Evolutionary conservation across 176 grass and related monocot species (phyloP), one percentile per base, ranked within the genome.

Genomic region (Aegilops tauschii): DNA sequence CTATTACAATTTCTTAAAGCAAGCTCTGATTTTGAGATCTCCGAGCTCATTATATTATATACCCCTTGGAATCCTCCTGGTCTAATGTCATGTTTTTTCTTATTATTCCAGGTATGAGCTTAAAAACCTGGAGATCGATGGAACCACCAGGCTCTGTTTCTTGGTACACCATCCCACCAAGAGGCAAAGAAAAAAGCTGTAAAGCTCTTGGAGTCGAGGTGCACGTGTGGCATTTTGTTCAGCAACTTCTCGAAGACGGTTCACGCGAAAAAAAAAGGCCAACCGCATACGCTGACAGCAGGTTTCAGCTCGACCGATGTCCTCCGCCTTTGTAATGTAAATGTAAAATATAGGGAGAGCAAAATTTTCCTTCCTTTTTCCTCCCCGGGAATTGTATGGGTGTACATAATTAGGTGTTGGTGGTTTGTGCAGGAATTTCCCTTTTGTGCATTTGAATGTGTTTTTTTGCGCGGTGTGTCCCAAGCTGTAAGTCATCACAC

Each of bases 401-500:
- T 92, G 90, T 88, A 92, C 86, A 88, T 92, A 86, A 9, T 31
- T 88, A 86, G 86, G 86, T 47, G 37, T 35, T 91, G 49, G 39
- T 82, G 84, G 66, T 78, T 85, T 91, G 86, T 92, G 86, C 90
- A 86, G 82, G 78, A 27, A 88, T 91, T 82, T 87, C 30, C n/a
- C 0, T 58, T 65, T 82, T 34, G 47, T 82, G 78, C 63, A 68
- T 80, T 91, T 80, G 72, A 62, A 78, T 79, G 85, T 87, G 73
- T 85, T 81, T 73, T 80, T 69, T 77, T 12, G 76, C 8, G 16
- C 34, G 5, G 61, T 89, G 61, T 83, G 62, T 54, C 32, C 32
- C 64, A 85, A 86, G 72, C 45, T 94, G 92, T 89, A 94, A 94
- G 49, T 17, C 49, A 91, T 82, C 78, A 89, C 84, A 87, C 83